phyloP scores from a whole-genome alignment of 2,329 filamentous ascomycete genomes.

The Colletotrichum lini region DNA sequence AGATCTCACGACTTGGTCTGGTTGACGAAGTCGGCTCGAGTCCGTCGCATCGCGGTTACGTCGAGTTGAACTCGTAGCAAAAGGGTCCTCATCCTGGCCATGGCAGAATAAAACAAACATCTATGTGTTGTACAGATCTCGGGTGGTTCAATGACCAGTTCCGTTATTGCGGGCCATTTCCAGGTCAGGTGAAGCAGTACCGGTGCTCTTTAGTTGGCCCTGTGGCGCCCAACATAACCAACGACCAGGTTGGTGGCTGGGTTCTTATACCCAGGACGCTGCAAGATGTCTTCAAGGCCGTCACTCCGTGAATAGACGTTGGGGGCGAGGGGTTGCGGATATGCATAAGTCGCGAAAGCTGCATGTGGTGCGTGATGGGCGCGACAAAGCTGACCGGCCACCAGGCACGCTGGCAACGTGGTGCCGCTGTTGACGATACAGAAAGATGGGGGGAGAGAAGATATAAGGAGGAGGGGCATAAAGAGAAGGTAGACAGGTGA shows the following conservation, averaged over 20 bases:
- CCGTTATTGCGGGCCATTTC: neutral
- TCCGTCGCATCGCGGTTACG: slow-evolving; percentile 14
- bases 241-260: neutral
- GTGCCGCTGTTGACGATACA: neutral
- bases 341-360: neutral
- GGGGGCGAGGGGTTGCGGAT: neutral
- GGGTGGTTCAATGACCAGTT: neutral
- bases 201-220: neutral
- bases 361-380: neutral
- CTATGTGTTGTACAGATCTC: slow-evolving; percentile 3
- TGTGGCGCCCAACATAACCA: neutral
- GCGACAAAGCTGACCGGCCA: neutral
- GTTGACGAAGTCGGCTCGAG: neutral
- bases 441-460: no score
- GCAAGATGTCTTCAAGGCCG: neutral
- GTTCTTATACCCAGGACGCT: neutral
- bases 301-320: slow-evolving; percentile 17
- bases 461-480: no score
- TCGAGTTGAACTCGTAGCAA: slow-evolving; percentile 8
- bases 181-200: slow-evolving; percentile 14
- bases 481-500: neutral
- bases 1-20: slow-evolving; percentile 12
- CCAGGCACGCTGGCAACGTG: neutral
- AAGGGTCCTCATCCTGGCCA: slow-evolving; percentile 14
- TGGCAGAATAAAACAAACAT: slow-evolving; percentile 10